Conservation (phyloP, 2,329 filamentous ascomycete species). For the Phaeomoniella chlamydospora region DNA sequence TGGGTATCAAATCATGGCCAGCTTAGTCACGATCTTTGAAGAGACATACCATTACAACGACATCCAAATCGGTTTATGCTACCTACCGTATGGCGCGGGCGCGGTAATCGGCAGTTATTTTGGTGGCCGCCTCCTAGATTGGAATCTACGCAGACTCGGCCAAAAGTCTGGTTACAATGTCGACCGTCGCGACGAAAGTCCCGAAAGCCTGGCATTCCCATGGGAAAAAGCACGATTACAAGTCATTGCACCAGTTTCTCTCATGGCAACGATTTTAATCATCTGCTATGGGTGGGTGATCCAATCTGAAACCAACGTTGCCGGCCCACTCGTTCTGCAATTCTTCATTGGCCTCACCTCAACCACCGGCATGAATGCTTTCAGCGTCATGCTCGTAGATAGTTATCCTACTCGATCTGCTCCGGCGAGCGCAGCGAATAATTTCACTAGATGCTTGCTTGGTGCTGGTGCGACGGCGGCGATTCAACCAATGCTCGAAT, state of each 20-base stretch:
- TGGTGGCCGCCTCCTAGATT: slow-evolving; percentile 12
- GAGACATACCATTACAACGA: slow-evolving; percentile 19
- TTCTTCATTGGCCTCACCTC: slow-evolving; percentile 21
- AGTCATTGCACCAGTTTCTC: slow-evolving; percentile 12
- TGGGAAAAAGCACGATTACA: slow-evolving; percentile 16
- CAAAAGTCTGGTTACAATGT: slow-evolving; percentile 6
- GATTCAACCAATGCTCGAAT: slow-evolving; percentile 17
- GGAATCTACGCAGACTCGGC: slow-evolving; percentile 11
- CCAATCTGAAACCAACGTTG: slow-evolving; percentile 13
- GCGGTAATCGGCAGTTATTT: slow-evolving; percentile 10
- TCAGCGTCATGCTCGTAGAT: slow-evolving; percentile 22
- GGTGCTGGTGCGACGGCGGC: slow-evolving; percentile 19
- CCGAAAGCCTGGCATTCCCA: slow-evolving; percentile 30
- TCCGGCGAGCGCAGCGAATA: slow-evolving; percentile 22
- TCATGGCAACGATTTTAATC: slow-evolving; percentile 12
- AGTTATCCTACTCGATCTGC: slow-evolving; percentile 17
- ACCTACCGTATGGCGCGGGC: slow-evolving; percentile 12
- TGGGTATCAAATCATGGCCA: slow-evolving; percentile 23
- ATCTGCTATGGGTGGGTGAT: slow-evolving; percentile 19
- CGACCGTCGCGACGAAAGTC: slow-evolving; percentile 17
- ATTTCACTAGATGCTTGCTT: slow-evolving; percentile 20
- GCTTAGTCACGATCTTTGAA: slow-evolving; percentile 22
- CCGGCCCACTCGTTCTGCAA: slow-evolving; percentile 21
- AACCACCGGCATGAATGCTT: slow-evolving; percentile 20
- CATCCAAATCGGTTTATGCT: slow-evolving; percentile 14